Conservation (phyloP, 2,329 filamentous ascomycete species). For the Xylariaceae sp. region DNA sequence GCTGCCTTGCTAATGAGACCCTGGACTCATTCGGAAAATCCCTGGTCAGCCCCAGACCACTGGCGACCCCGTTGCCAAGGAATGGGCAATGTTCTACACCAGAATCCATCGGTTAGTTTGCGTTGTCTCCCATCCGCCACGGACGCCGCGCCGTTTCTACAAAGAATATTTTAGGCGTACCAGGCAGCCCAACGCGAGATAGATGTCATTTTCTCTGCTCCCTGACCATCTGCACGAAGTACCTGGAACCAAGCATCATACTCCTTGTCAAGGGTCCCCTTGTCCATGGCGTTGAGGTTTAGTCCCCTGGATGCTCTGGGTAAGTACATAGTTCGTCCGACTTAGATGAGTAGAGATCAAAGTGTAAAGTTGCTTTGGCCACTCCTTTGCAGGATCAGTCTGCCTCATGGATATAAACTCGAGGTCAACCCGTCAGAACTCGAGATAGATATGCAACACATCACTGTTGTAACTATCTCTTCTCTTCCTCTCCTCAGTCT, state of each 20-base stretch:
- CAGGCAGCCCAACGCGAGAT: neutral
- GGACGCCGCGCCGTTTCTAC: slow-evolving; percentile 17
- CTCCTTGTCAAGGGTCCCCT: neutral
- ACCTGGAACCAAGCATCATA: neutral
- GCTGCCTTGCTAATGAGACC: slow-evolving; percentile 15
- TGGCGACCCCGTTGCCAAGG: slow-evolving; percentile 12
- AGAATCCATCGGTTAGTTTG: slow-evolving; percentile 7
- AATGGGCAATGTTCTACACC: slow-evolving; percentile 14
- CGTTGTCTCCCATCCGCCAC: slow-evolving; percentile 10
- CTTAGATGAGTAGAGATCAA: slow-evolving; percentile 2
- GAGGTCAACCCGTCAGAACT: slow-evolving; percentile 5
- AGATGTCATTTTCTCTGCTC: neutral
- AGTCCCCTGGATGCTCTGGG: neutral
- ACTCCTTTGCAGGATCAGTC: neutral
- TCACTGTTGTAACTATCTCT: slow-evolving; percentile 7
- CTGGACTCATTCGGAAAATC: slow-evolving; percentile 8
- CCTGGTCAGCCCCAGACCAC: slow-evolving; percentile 9
- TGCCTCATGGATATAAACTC: slow-evolving; percentile 24
- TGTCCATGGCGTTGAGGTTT: neutral
- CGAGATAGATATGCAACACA: slow-evolving; percentile 10
- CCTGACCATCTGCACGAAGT: neutral
- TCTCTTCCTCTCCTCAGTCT: slow-evolving; percentile 14
- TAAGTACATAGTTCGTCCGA: slow-evolving; percentile 2
- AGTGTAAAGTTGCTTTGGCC: neutral
- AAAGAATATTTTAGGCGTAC: neutral